Evolutionary conservation across 352 stramenopile species (phyloP), one percentile per base, ranked within the genome.

Genomic region (Pilasporangium apinafurcum): DNA sequence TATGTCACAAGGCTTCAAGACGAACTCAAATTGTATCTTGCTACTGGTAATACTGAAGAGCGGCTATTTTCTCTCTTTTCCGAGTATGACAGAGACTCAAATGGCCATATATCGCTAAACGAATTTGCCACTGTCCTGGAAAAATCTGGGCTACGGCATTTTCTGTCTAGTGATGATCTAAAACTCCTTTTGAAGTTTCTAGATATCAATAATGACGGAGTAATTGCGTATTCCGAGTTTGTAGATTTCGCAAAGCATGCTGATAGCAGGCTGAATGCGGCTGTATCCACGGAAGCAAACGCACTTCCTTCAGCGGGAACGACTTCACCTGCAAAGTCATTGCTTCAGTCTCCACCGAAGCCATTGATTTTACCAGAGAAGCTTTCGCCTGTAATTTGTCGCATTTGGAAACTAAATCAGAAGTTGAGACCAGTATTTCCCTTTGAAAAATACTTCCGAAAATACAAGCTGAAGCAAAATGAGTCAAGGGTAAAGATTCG

Each of bases 391-490:
- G n/a, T 82, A 13, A 44, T 77, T 29, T 40, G 34, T 25, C 54
- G 67, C 5, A 63, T 89, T 3, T 59, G 45, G 21, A 66, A 55
- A 36, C 44, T 87, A 8, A 82, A 86, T 31, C 37, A 24, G n/a
- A 67, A 68, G 21, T 39, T 87, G 6, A 40, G 41, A 5, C 61
- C 69, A 6, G 51, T 42, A 12, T 91, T 91, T 44, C 70, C 72
- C 0, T 91, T 91, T 43, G 70, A 69, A 6, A 86, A 84, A 48
- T 91, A 91, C 44, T 79, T 88, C 22, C 54, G 55, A 31, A 91
- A 88, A 43, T 86, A 91, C 48, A 64, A 59, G 9, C 26, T 58
- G 13, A 62, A 60, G 5, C 36, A 61, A 35, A 50, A 31, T 9
- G 70, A 82, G 27, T 31, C 55, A 2, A 34, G 53, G 2, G 68